These are phyloP conservation scores for Microcos paniculata DNA, from an alignment of 345 rosid genomes.

Conservation along the genomic window DNA sequence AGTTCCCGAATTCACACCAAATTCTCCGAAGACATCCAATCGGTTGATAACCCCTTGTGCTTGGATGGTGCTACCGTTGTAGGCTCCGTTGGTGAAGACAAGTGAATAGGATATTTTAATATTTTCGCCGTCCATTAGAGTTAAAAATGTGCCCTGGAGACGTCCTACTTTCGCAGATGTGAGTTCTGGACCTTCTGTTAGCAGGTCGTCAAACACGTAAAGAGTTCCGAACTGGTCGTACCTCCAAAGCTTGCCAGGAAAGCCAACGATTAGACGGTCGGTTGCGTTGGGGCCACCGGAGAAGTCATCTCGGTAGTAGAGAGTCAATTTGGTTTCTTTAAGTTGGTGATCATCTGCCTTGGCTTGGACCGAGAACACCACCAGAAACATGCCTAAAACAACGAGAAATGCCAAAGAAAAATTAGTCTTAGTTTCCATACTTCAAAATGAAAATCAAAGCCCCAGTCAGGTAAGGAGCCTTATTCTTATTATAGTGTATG, in stretches of 20 bases:
- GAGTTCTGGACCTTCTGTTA: constrained; percentile 2
- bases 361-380: neutral
- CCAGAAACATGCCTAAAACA: neutral
- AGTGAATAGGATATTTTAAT: constrained; percentile 1
- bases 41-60: constrained; percentile 12
- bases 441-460: too few species aligned
- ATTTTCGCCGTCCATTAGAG: constrained; percentile 9
- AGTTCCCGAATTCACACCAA: constrained; percentile 7
- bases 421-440: too few species aligned
- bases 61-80: constrained; percentile 22
- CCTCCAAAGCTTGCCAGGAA: constrained; percentile 9
- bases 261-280: constrained; percentile 6
- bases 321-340: constrained; percentile 12
- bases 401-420: neutral
- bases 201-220: neutral
- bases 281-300: constrained; percentile 14
- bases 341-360: neutral
- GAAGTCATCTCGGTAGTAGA: constrained; percentile 15
- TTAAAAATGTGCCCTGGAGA: constrained; percentile 6
- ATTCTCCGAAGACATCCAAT: constrained; percentile 10
- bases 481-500: too few species aligned
- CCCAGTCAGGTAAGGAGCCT: too few species aligned
- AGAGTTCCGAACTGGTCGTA: constrained; percentile 15
- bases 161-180: constrained; percentile 13
- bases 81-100: constrained; percentile 18